phyloP scores from a whole-genome alignment of 129 eudicot species.

The Centella asiatica region DNA sequence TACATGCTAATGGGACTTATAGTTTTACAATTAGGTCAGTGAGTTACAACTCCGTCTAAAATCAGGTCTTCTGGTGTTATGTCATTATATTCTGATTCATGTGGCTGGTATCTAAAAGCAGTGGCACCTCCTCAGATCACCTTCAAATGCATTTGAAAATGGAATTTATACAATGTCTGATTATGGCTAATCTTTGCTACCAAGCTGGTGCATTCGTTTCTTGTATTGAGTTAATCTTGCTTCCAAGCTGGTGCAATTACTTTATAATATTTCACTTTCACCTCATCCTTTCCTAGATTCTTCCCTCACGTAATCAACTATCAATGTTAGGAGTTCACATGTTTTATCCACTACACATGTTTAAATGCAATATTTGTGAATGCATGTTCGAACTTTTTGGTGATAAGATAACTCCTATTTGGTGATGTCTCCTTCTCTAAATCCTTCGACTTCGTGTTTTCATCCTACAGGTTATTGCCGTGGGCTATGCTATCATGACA shows the following conservation, averaged over 20 bases:
- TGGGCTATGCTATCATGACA: constrained; percentile 70
- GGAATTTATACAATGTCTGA: too few species aligned
- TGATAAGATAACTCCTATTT: not conserved
- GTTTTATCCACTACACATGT: not conserved
- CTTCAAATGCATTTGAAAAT: too few species aligned
- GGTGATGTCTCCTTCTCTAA: not conserved
- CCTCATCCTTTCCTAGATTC: too few species aligned
- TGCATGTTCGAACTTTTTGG: not conserved
- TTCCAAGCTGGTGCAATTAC: too few species aligned
- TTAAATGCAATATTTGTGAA: not conserved
- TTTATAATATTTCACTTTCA: too few species aligned
- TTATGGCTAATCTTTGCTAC: too few species aligned
- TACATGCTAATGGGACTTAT: not conserved
- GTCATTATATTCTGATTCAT: not conserved
- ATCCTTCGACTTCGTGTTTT: not conserved
- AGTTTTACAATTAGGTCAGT: too few species aligned
- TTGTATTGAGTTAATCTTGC: too few species aligned
- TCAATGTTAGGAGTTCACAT: not conserved
- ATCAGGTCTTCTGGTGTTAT: not conserved
- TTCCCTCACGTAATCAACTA: too few species aligned
- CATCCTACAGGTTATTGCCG: constrained; percentile 48
- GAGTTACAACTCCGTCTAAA: not conserved
- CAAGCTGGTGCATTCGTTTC: too few species aligned
- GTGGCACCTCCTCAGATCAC: not conserved
- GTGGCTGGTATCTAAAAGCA: not conserved